phyloP scores from a whole-genome alignment of 345 rosid species.

The Rhodamnia rubescens region DNA sequence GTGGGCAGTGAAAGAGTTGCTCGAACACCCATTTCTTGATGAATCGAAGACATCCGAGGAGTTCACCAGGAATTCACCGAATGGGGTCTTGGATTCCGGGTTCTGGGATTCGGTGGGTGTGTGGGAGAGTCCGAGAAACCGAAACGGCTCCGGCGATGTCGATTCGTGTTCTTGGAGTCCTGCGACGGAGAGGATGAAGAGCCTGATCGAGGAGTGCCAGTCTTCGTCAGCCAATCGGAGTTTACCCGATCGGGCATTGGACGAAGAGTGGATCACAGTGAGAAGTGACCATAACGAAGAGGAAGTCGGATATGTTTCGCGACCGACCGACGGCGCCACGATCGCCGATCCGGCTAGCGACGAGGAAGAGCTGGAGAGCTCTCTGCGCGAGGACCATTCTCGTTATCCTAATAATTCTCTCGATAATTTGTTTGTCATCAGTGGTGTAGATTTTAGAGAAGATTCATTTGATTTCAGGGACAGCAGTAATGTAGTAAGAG shows the following conservation, averaged over 20 bases:
- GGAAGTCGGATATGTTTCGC: background rate
- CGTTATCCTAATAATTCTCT: background rate
- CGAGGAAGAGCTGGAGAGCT: background rate
- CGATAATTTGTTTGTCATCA: background rate
- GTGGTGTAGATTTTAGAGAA: background rate
- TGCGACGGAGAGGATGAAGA: conserved; percentile 28
- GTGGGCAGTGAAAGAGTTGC: conserved; percentile 51
- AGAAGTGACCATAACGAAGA: conserved; percentile 16
- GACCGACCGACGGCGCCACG: background rate
- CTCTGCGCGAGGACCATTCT: background rate
- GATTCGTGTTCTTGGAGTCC: conserved; percentile 9
- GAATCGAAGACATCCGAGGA: conserved; percentile 6
- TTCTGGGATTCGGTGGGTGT: conserved; percentile 55
- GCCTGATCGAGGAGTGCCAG: conserved; percentile 11
- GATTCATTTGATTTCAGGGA: background rate
- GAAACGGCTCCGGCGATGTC: background rate
- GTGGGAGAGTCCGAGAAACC: background rate
- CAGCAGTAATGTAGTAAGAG: background rate
- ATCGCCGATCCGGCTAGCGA: background rate
- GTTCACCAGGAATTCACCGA: conserved; percentile 37
- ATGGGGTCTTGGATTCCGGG: conserved; percentile 58
- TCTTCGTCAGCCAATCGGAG: background rate
- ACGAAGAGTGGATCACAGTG: conserved; percentile 54
- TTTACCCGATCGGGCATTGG: conserved; percentile 22
- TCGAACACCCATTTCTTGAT: conserved; percentile 57